Evolutionary conservation across 2,329 filamentous ascomycete genomes (phyloP).

Genomic region (Epichloe bromicola): DNA sequence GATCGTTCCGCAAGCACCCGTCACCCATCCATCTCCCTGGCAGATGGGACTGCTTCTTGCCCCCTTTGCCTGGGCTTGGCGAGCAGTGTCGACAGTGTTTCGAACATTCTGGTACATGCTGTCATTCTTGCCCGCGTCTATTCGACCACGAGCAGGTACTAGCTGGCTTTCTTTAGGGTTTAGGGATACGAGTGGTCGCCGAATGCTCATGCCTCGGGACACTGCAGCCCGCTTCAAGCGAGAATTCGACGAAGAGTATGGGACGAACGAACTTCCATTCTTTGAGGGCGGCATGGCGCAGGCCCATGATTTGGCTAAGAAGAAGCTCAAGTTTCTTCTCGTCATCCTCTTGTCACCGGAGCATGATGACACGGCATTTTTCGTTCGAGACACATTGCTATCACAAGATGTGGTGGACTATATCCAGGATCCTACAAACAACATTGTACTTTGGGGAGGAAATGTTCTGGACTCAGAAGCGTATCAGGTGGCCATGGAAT

Average conservation of each 20-base stretch:
- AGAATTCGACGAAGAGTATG: conserved; percentile 92
- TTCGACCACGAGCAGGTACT: conserved; percentile 41
- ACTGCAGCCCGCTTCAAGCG: conserved; percentile 79
- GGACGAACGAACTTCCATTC: conserved; percentile 57
- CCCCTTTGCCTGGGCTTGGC: conserved; percentile 69
- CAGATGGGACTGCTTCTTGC: conserved; percentile 66
- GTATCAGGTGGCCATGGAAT: conserved; percentile 79
- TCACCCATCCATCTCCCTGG: conserved; percentile 58
- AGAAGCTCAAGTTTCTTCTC: conserved; percentile 82
- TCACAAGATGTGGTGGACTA: conserved; percentile 61
- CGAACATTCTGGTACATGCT: conserved; percentile 65
- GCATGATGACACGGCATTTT: conserved; percentile 79
- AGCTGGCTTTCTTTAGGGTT: conserved; percentile 38
- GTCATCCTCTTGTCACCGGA: conserved; percentile 81
- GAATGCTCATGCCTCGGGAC: conserved; percentile 71
- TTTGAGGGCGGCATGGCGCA: conserved; percentile 85
- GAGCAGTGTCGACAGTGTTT: conserved; percentile 54
- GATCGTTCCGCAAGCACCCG: conserved; percentile 65
- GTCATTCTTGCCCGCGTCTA: conserved; percentile 60
- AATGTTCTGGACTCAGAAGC: conserved; percentile 89
- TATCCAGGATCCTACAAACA: conserved; percentile 60
- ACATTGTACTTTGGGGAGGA: conserved; percentile 82
- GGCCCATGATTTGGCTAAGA: conserved; percentile 79
- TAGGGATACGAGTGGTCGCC: conserved; percentile 53
- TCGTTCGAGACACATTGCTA: conserved; percentile 72